Evolutionary conservation across 2,329 filamentous ascomycete species (phyloP), one percentile per base, ranked within the genome.

Genomic region (Aspergillus ruber): DNA sequence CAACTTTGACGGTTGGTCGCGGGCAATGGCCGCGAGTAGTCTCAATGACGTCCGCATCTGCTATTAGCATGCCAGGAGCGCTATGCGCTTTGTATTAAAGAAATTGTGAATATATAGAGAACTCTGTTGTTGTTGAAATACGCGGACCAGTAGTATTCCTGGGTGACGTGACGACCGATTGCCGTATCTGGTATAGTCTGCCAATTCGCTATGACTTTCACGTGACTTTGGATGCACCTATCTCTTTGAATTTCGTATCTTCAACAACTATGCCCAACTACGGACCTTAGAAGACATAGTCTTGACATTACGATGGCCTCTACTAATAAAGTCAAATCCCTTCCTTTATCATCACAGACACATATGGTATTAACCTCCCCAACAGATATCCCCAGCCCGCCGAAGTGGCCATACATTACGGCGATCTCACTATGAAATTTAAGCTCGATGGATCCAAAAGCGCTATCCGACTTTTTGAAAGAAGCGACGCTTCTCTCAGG

Each of bases 341-440:
- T 63, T 77, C 42, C 55, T 76, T 76, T 18, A 62, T 77, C 43
- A 49, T 76, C 3, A 76, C 74, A 1, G 74, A 78, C 47, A 77
- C 74, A 0, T 74, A 77, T 51, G 65, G 63, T 10, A 50, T 52
- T 23, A 44, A 53, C 1, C 56, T 67, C 46, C 44, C 49, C 4
- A 29, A 49, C 29, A 46, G 56, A 13, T 62, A 67, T 6, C 50
- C 65, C 0, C 55, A 63, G 13, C 21, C 35, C 10, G 69, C 67
- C 25, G 78, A 82, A 50, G 72, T 79, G 3, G 71, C 66, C 9
- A 69, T 79, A 2, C 75, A 79, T 63, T 80, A 76, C 50, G 78
- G 78, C 39, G 75, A 80, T 47, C 62, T 81, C 3, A 79, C 75
- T 0, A 60, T 68, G 1, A 60, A 61, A 6, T 74, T 72, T 3